Evolutionary conservation across 1,139 yeast species (phyloP).

Genomic region (Protomyces gravidus): DNA sequence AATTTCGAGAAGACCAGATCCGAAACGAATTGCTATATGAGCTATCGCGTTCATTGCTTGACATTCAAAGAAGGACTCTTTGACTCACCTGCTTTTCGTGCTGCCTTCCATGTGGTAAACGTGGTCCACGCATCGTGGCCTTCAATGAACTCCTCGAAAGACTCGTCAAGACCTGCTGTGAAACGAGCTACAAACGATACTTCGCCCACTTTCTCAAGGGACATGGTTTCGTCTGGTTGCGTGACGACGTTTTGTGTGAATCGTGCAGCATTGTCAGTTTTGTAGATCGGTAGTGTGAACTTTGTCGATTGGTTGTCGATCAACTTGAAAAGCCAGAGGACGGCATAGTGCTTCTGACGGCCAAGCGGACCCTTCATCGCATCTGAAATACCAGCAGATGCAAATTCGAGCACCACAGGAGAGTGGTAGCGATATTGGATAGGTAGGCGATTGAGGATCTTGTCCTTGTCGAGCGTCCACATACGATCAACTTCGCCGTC

Average conservation of each 20-base stretch:
- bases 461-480: slow-evolving; percentile 14
- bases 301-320: slow-evolving; percentile 23
- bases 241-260: slow-evolving; percentile 25
- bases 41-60: background rate
- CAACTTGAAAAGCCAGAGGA: slow-evolving; percentile 24
- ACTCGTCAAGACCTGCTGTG: slow-evolving; percentile 23
- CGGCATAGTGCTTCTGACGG: slow-evolving; percentile 22
- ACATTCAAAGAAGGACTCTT: background rate
- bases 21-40: no score
- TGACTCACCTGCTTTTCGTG: slow-evolving; percentile 26
- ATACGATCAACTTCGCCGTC: slow-evolving; percentile 3
- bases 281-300: slow-evolving; percentile 25
- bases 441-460: slow-evolving; percentile 2
- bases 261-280: slow-evolving; percentile 21
- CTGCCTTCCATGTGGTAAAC: slow-evolving; percentile 20
- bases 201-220: slow-evolving; percentile 26
- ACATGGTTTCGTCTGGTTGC: slow-evolving; percentile 12
- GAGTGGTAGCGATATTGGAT: slow-evolving; percentile 19
- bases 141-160: slow-evolving; percentile 10
- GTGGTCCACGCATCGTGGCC: slow-evolving; percentile 25
- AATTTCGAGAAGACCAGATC: no score
- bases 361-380: slow-evolving; percentile 25
- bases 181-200: slow-evolving; percentile 20
- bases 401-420: slow-evolving; percentile 27
- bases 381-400: slow-evolving; percentile 19